Percentiles rank a stretch among this genome's conserved stretches.
phyloP scores from a whole-genome alignment of 352 stramenopile species.

The Phytophthora idaei region DNA sequence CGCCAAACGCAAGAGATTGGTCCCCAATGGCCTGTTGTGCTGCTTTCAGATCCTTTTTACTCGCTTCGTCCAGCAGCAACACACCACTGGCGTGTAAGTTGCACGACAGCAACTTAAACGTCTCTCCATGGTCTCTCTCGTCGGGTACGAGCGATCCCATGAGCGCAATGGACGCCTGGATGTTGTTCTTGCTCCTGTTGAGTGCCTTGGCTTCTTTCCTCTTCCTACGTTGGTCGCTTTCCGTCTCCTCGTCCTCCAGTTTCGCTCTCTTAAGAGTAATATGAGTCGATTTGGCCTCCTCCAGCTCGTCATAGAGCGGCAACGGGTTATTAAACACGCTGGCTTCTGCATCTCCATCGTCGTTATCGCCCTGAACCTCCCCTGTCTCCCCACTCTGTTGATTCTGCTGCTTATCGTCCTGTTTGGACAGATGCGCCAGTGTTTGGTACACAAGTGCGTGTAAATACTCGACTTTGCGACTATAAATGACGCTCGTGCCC shows the following conservation, averaged over 20 bases:
- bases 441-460: slow-evolving; percentile 93
- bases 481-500: slow-evolving; percentile 94
- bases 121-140: slow-evolving; percentile 80
- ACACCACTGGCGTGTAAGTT: slow-evolving; percentile 73
- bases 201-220: slow-evolving; percentile 28
- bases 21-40: slow-evolving; percentile 19
- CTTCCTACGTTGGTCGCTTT: slow-evolving; percentile 20
- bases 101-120: slow-evolving; percentile 87
- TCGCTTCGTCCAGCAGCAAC: slow-evolving; percentile 79
- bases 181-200: slow-evolving; percentile 68
- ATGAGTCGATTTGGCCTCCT: slow-evolving; percentile 51
- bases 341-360: slow-evolving; percentile 29
- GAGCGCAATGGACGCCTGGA: slow-evolving; percentile 77
- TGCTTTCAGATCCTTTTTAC: slow-evolving; percentile 63
- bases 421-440: slow-evolving; percentile 79
- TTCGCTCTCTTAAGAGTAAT: slow-evolving; percentile 59
- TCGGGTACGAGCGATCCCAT: slow-evolving; percentile 83
- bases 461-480: slow-evolving; percentile 95
- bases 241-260: slow-evolving; percentile 21
- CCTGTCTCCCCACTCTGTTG: slow-evolving; percentile 17
- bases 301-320: slow-evolving; percentile 65
- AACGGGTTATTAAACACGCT: slow-evolving; percentile 65
- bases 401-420: slow-evolving; percentile 41
- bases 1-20: slow-evolving; percentile 29
- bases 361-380: slow-evolving; percentile 26